A percentile compares a stretch with the other conserved stretches of the same genome.
These are phyloP conservation scores for Stachybotrys echinatus DNA, from an alignment of 2,329 filamentous ascomycete species.

Conservation along the genomic window DNA sequence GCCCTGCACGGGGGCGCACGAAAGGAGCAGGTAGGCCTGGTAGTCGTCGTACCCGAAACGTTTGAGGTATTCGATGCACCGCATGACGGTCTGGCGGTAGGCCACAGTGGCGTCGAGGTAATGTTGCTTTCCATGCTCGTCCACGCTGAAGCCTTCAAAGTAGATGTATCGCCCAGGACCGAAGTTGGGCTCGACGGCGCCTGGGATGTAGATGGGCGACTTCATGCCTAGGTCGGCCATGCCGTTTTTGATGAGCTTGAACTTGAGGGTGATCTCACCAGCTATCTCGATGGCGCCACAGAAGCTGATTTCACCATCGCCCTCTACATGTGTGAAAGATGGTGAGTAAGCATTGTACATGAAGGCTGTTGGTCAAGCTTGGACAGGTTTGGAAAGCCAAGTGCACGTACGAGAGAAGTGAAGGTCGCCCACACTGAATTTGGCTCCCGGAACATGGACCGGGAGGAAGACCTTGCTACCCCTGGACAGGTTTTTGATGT, in stretches of 20 bases:
- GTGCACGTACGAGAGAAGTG: slow-evolving; percentile 74
- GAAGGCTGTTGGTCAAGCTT: too few species aligned
- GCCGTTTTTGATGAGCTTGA: slow-evolving; percentile 71
- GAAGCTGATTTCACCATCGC: slow-evolving; percentile 87
- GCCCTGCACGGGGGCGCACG: slow-evolving; percentile 81
- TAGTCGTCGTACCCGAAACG: slow-evolving; percentile 56
- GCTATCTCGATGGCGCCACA: slow-evolving; percentile 93
- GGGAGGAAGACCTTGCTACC: slow-evolving; percentile 83
- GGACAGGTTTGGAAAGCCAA: too few species aligned
- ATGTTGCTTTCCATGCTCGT: slow-evolving; percentile 83
- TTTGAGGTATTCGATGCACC: background rate
- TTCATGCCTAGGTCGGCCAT: slow-evolving; percentile 71
- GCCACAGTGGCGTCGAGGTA: slow-evolving; percentile 83
- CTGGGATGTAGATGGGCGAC: slow-evolving; percentile 78
- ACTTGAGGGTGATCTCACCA: slow-evolving; percentile 84
- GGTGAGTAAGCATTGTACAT: too few species aligned
- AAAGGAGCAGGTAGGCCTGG: slow-evolving; percentile 80
- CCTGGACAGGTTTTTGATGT: slow-evolving; percentile 80
- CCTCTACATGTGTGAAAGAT: slow-evolving; percentile 54
- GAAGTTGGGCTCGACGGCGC: slow-evolving; percentile 84
- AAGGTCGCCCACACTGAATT: slow-evolving; percentile 84
- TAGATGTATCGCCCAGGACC: slow-evolving; percentile 59
- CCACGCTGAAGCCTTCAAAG: slow-evolving; percentile 76
- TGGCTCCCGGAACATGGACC: slow-evolving; percentile 79
- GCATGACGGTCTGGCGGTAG: slow-evolving; percentile 73